Percentiles rank a stretch among this genome's conserved stretches.
Evolutionary conservation across 2,329 filamentous ascomycete genomes (phyloP).

Genomic region (Cercospora sp.): DNA sequence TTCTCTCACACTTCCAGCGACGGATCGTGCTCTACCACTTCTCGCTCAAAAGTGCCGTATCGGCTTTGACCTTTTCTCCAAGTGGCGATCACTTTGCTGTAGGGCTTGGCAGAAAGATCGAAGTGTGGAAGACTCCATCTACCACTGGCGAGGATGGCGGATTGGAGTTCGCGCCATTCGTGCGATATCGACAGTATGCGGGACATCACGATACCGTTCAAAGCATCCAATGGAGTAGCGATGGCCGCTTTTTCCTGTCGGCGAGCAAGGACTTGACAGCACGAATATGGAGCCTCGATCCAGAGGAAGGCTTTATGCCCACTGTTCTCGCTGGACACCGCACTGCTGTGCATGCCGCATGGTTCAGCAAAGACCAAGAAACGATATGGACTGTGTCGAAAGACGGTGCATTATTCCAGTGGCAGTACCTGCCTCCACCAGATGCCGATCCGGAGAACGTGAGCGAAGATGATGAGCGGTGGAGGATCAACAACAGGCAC

Average conservation of each 20-base stretch:
- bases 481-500: conserved; percentile 87
- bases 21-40: conserved; percentile 90
- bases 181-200: conserved; percentile 79
- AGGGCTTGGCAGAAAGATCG: conserved; percentile 79
- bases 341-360: conserved; percentile 89
- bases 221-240: conserved; percentile 90
- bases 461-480: conserved; percentile 69
- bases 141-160: conserved; percentile 74
- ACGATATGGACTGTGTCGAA: conserved; percentile 95
- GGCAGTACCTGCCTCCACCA: conserved; percentile 72
- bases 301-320: conserved; percentile 83
- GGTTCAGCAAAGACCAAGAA: conserved; percentile 93
- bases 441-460: conserved; percentile 53
- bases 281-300: conserved; percentile 89
- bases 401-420: conserved; percentile 93
- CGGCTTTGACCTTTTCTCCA: conserved; percentile 84
- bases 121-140: conserved; percentile 94
- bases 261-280: conserved; percentile 90
- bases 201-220: conserved; percentile 87
- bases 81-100: conserved; percentile 90
- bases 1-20: conserved; percentile 85
- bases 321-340: conserved; percentile 90
- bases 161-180: conserved; percentile 92
- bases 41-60: conserved; percentile 82
- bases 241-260: conserved; percentile 92